Evolutionary conservation across 202 grass and related monocot species (phyloP), one percentile per base, ranked within the genome.

Genomic region (Panicum hallii): DNA sequence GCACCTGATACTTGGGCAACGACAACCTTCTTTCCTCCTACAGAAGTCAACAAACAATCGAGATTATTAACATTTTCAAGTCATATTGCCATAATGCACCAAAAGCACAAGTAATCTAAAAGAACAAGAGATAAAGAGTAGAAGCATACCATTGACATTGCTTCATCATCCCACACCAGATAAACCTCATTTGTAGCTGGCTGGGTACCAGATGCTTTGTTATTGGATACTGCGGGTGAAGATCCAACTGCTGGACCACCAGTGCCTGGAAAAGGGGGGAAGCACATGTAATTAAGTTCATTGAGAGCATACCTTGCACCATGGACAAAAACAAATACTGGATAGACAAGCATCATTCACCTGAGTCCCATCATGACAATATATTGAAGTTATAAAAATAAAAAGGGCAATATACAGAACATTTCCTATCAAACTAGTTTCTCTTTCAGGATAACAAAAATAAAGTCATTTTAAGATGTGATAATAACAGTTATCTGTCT

Each of bases 131-230:
- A 49, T 46, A 43, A 81, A 46, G 66, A 74, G 30, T 12, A 58
- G 19, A 75, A 79, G 34, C 72, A 68, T 89, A 97, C 97, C 97
- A 99, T 97, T 73, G 97, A 99, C 97, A 99, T 92, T 58, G 97
- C 97, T 83, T 99, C 97, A 72, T 99, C 97, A 90, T 97, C 97
- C 97, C 97, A 99, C 46, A 99, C 85, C 70, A 99, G 89, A 82
- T 97, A 94, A 23, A 97, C 97, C 83, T 99, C 97, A 83, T 89
- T 99, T 26, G 90, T 63, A 63, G 82, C 85, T 56, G 92, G 85
- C 71, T 92, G 92, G 50, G 90, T 64, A 87, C 81, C 62, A 36
- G 90, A 77, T 1, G 36, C 70, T 83, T 97, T 97, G 72, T 85
- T 91, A 53, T 91, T 97, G 72, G 88, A 82, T 84, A 88, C 85